Evolutionary conservation across 371 early-diverging fungal genomes (phyloP), one percentile per base, ranked within the genome.

Genomic region (Capillidium rhysosporum): DNA sequence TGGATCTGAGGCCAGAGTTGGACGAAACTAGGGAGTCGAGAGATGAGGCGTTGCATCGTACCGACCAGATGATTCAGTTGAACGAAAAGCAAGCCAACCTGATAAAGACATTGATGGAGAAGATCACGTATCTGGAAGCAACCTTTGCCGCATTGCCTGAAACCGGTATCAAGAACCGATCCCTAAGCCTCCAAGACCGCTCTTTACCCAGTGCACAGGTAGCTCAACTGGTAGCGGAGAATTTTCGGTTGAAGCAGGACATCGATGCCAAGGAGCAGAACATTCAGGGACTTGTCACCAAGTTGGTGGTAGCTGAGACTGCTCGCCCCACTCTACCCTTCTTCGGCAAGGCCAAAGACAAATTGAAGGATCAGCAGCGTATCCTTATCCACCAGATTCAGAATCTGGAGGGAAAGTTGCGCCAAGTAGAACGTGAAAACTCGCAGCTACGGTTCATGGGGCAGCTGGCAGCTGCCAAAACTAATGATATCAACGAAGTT

Each of bases 41-140:
- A 9, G 52, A 52, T 26, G 52, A 52, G 1, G 52, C 52, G 8
- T 12, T 52, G 4, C 24, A 39, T 16, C 16, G 41, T 1, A 38
- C 52, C 18, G 41, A 52, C 24, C 52, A 52, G 25, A 39, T 52
- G 39, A 20, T 52, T 20, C 40, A 24, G 23, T 25, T 52, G 1
- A 52, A 52, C 41, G 52, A 52, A 14, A 39, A 40, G 41, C 52
- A 52, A 41, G 52, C 52, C n/a, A 41, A n/a, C 21, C 26, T 52
- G 14, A 52, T 52, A 16, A 52, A 40, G 39, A 52, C 40, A 8
- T 25, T 52, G 18, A 52, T 52, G 52, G 52, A 52, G 20, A 52
- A 52, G 52, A 39, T 52, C 9, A 52, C 52, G 1, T 40, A 52
- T n/a, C 12, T 52, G 39, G 52, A 52, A 43, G 2, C 39, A 1